Evolutionary conservation across 345 rosid species (phyloP), one percentile per base, ranked within the genome.

Genomic region (Brassica incana): DNA sequence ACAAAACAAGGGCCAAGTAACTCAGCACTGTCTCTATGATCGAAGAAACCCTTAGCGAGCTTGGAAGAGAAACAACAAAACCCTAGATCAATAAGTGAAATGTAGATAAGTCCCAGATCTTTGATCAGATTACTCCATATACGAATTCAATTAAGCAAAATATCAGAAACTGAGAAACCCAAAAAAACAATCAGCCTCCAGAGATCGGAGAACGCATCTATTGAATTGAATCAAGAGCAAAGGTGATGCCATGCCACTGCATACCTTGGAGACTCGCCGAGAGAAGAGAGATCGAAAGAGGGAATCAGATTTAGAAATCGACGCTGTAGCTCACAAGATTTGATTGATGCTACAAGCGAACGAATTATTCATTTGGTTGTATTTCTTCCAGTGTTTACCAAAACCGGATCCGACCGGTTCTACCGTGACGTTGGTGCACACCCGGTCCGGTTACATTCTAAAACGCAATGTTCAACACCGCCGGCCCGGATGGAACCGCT

Each of bases 251-350:
- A 36, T 65, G 27, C 8, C 29, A 36, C 33, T 56, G 66, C 20
- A 71, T 35, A 71, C 74, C 74, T 71, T 71, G 33, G 66, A 35
- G 32, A 58, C 2, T 71, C 54, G 75, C 15, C 15, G 52, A 35
- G 73, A 50, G 43, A 50, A 32, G 23, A 64, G 23, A 65, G 71
- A 67, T 67, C 10, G 18, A 67, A 40, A 67, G 15, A 3, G 18
- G n/a, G 27, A 67, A 20, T 67, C 71, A 40, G 71, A 40, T 67
- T 40, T 67, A 23, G 56, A 5, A 25, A 38, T 40, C 30, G 30
- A 65, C 10, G 45, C 67, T 30, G 16, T 30, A 63, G 67, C 45
- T 65, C 69, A 32, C 6, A 8, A 33, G 10, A 16, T 7, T 32
- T 32, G 8, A 35, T 8, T 32, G 8, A 35, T 9, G 7, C 36